These are phyloP conservation scores for Cyclotella cryptica DNA, from an alignment of 108 stramenopile species.

Conservation along the genomic window DNA sequence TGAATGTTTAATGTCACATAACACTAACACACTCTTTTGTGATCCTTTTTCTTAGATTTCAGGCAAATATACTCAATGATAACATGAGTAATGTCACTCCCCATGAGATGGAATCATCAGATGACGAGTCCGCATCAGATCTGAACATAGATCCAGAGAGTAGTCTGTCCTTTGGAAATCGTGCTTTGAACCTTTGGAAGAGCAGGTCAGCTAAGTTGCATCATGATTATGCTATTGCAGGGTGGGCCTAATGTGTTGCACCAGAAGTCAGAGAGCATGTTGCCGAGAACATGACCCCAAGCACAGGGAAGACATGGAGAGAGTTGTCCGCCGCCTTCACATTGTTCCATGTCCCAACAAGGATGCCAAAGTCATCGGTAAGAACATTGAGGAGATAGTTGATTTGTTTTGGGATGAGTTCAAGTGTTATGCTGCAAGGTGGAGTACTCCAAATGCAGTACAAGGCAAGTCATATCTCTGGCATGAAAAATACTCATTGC, in stretches of 20 bases:
- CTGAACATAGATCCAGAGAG: too few relatives aligned
- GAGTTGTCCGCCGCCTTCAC: not conserved
- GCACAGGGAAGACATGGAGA: not conserved
- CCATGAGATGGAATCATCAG: not conserved
- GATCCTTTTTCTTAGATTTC: too few relatives aligned
- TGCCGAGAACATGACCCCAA: not conserved
- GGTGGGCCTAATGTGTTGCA: not conserved
- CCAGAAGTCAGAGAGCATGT: not conserved
- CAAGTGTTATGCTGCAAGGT: not conserved
- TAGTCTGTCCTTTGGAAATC: not conserved
- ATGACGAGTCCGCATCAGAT: not conserved
- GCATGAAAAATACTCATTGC: slow-evolving; percentile 18
- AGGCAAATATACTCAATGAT: too few relatives aligned
- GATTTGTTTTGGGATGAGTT: slow-evolving; percentile 9
- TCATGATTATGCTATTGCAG: not conserved
- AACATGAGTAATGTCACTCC: too few relatives aligned
- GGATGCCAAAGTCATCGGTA: too few relatives aligned
- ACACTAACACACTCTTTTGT: too few relatives aligned
- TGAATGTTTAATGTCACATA: too few relatives aligned
- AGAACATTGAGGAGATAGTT: not conserved
- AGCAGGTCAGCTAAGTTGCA: not conserved
- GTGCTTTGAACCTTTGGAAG: not conserved
- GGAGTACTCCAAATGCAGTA: not conserved
- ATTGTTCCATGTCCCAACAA: not conserved
- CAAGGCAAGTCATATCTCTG: not conserved